Percentiles rank a stretch among this genome's conserved stretches.
These are phyloP conservation scores for Coemansia sp. DNA, from an alignment of 192 early-diverging fungal species.

Conservation along the genomic window DNA sequence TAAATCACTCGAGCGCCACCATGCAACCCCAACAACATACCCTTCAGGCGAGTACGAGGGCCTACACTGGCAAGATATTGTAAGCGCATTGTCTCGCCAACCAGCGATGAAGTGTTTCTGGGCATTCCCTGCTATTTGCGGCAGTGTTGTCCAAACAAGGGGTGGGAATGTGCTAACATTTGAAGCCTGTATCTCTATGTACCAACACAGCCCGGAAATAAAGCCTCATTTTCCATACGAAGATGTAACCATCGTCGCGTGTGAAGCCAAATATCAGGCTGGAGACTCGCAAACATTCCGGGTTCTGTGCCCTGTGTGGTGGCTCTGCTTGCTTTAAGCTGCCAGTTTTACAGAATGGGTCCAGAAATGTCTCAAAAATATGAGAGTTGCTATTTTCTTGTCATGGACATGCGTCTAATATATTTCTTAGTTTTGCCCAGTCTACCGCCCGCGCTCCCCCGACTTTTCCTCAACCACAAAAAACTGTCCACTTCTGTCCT, in stretches of 20 bases:
- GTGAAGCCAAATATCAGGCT: not conserved
- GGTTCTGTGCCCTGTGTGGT: not conserved
- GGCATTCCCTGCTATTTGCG: not conserved
- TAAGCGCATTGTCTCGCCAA: not conserved
- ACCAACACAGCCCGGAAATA: not conserved
- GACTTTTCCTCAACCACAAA: not conserved
- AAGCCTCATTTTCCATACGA: not conserved
- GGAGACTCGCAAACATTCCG: not conserved
- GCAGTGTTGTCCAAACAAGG: not conserved
- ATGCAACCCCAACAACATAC: not conserved
- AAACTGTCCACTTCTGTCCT: not conserved
- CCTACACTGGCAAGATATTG: not conserved
- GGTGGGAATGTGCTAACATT: not conserved
- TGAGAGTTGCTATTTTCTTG: not conserved
- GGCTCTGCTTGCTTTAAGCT: not conserved
- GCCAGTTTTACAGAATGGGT: not conserved
- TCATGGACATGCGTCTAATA: not conserved
- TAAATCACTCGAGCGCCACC: not conserved
- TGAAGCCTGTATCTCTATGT: not conserved
- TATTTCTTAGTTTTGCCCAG: not conserved
- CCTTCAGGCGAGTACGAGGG: not conserved
- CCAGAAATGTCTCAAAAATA: not conserved
- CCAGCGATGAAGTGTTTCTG: not conserved
- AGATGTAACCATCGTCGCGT: not conserved
- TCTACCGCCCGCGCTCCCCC: not conserved